These are phyloP conservation scores for Apiospora koreana DNA, from an alignment of 2,329 filamentous ascomycete species.

Conservation along the genomic window DNA sequence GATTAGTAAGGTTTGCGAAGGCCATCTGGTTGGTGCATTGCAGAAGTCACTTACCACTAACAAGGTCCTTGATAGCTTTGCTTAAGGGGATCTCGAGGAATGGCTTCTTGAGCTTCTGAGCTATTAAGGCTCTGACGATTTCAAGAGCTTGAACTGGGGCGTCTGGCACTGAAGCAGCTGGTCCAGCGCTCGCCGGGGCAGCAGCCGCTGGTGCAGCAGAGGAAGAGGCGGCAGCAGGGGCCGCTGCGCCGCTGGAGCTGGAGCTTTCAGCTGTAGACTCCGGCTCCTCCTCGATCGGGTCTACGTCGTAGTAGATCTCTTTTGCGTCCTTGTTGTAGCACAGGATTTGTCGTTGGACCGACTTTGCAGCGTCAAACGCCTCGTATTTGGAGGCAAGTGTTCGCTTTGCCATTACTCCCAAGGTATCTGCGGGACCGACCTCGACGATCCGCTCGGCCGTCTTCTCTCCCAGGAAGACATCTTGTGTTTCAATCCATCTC, in stretches of 20 bases:
- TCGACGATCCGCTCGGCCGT: conserved; percentile 96
- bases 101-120: conserved; percentile 97
- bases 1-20: neutral
- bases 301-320: conserved; percentile 99
- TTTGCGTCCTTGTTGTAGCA: conserved; percentile 99
- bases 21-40: neutral
- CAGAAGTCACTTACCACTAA: conserved; percentile 72
- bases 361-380: conserved; percentile 95
- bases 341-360: conserved; percentile 93
- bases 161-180: conserved; percentile 84
- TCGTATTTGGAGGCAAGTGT: conserved; percentile 97
- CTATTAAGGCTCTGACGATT: conserved; percentile 84
- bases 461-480: conserved; percentile 98
- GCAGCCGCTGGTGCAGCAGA: conserved; percentile 54
- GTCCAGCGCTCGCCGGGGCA: conserved; percentile 68
- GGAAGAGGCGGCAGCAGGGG: conserved; percentile 42
- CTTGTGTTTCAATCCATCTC: conserved; percentile 99
- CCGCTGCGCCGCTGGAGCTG: conserved; percentile 39
- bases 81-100: conserved; percentile 84
- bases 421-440: conserved; percentile 92
- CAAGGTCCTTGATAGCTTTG: conserved; percentile 98
- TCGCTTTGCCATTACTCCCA: conserved; percentile 96
- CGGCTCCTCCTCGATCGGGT: conserved; percentile 89
- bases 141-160: conserved; percentile 86
- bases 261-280: conserved; percentile 53